Evolutionary conservation across 2,329 filamentous ascomycete genomes (phyloP), one percentile per base, ranked within the genome.

Genomic region (Didymella pinodella): DNA sequence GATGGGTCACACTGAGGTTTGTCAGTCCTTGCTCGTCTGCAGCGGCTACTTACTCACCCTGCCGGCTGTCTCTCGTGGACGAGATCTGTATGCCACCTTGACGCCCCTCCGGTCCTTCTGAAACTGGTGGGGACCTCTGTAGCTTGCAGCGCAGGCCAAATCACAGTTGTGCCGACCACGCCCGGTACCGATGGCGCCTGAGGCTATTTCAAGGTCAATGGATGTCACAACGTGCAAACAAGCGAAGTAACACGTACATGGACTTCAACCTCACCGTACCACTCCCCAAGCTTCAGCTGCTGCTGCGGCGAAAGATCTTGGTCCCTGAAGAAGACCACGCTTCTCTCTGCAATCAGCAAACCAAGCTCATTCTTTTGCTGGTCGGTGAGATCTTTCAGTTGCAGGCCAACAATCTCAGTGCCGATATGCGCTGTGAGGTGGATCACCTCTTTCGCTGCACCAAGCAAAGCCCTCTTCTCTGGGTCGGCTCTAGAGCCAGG

Each of bases 181-280:
- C 88, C 89, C 0, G 89, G 89, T 0, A 91, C 88, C 44, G 90
- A 86, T 0, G 89, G 85, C 0, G 86, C 87, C 84, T 91, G 89
- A 0, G 89, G 89, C 86, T 90, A 41, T 18, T 6, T 7, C 25
- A 1, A 18, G 12, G 20, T 59, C 7, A 59, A 48, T 25, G 8
- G 8, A 1, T 6, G 16, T 36, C 34, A 43, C 3, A 0, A 10
- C 1, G 11, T 5, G 25, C 16, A 28, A 28, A 3, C 18, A 14
- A 20, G 31, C 25, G 22, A 14, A n/a, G 5, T 8, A 43, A n/a
- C 74, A 44, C 84, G 69, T 76, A 89, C 87, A 68, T 91, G 89
- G 12, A 91, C 77, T 66, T 91, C 89, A 28, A 90, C 78, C 64
- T 90, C 85, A 72, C 73, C 72, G 51, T 72, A 75, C 61, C 65